Evolutionary conservation across 495 filamentous ascomycete genomes (phyloP), one percentile per base, ranked within the genome.

Genomic region (Daldinia vernicosa): DNA sequence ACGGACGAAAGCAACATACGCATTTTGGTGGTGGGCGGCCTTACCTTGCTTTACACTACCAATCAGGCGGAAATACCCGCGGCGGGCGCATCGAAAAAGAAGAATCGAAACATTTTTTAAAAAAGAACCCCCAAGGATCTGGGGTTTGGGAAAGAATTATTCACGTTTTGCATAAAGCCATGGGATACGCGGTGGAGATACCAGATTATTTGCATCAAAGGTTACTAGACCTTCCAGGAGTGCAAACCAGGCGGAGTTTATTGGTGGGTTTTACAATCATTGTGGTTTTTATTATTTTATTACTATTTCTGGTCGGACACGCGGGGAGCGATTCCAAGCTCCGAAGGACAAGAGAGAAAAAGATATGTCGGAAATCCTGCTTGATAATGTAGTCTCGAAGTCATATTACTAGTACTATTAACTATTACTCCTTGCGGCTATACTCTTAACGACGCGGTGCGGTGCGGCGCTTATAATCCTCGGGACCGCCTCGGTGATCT

Each of bases 141-240:
- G 63, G 69, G 60, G 57, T 67, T 50, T 50, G 54, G 55, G 37
- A 50, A 62, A 60, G 1, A 22, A 14, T 47, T 22, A 24, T 47
- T 67, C 45, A 67, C 45, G 51, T 63, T 56, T 43, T 71, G 57
- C 58, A 67, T 70, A 70, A 56, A 67, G 62, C 58, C 58, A 67
- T 56, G 43, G 37, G 57, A 64, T 4, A 47, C 8, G 43, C 17
- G 43, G 9, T 47, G 65, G 66, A 76, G 67, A 72, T 76, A 74
- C 74, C 73, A 74, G 70, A 74, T 75, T 74, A 35, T 66, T 72
- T 72, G 61, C 63, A 66, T 66, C 67, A 55, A 72, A 62, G 71
- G 66, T 74, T 74, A 67, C 58, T 70, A 70, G 71, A 70, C 71
- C 67, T 69, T 70, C 26, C 28, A 59, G 56, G 35, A 61, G 45